Conservation (phyloP, 2,329 filamentous ascomycete species). For the Arthrobotrys musiformis region DNA sequence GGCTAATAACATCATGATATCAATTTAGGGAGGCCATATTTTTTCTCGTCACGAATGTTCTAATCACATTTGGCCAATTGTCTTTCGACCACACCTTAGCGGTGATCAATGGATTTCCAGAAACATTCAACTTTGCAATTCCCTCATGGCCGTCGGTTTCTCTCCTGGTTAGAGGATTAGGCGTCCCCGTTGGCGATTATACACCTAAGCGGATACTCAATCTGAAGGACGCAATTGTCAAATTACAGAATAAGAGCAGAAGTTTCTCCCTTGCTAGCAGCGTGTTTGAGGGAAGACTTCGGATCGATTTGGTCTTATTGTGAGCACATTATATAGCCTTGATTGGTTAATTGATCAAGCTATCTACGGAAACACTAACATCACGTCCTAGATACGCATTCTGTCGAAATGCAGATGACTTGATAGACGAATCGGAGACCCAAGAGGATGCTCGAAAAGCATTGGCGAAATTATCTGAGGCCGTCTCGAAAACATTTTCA, state of each 20-base stretch:
- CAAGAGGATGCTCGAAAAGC: slow-evolving; percentile 66
- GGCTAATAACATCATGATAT: slow-evolving; percentile 36
- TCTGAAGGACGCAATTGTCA: slow-evolving; percentile 67
- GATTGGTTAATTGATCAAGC: background rate
- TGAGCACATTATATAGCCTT: slow-evolving; percentile 62
- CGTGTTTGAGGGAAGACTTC: slow-evolving; percentile 74
- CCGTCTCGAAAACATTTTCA: slow-evolving; percentile 23
- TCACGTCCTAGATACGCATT: slow-evolving; percentile 72
- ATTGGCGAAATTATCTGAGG: slow-evolving; percentile 16
- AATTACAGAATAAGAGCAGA: slow-evolving; percentile 73
- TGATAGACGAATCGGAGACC: slow-evolving; percentile 73
- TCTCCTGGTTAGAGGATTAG: slow-evolving; percentile 68
- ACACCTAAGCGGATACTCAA: slow-evolving; percentile 25
- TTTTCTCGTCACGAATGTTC: slow-evolving; percentile 75
- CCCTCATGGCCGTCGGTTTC: slow-evolving; percentile 66
- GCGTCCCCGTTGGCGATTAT: slow-evolving; percentile 26
- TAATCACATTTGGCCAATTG: slow-evolving; percentile 76
- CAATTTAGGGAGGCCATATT: slow-evolving; percentile 72
- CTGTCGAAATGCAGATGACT: slow-evolving; percentile 77
- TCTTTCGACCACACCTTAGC: slow-evolving; percentile 77
- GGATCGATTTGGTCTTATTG: slow-evolving; percentile 75
- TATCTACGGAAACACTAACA: background rate
- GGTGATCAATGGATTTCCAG: slow-evolving; percentile 72
- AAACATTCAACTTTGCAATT: slow-evolving; percentile 67
- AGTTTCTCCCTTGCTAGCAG: slow-evolving; percentile 79